Percentiles rank a stretch among this genome's conserved stretches.
phyloP scores from a whole-genome alignment of 2,329 filamentous ascomycete genomes.

The Aspergillus quadricinctus region DNA sequence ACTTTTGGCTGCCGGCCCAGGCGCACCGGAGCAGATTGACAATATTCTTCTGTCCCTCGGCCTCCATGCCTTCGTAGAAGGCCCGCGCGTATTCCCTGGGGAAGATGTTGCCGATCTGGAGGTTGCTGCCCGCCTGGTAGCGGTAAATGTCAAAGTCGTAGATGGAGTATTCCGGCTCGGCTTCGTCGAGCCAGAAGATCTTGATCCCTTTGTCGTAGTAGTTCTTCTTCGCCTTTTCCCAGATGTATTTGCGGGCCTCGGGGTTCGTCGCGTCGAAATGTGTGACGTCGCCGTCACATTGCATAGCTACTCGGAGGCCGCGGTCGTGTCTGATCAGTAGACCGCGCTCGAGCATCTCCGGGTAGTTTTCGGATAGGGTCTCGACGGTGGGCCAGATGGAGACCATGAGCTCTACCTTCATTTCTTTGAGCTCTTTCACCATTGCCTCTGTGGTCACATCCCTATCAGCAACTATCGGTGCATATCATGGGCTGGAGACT shows the following conservation, averaged over 20 bases:
- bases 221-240: constrained; percentile 55
- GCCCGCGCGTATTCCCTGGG: constrained; percentile 55
- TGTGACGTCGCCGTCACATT: constrained; percentile 55
- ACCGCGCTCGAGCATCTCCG: constrained; percentile 59
- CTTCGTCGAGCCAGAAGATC: constrained; percentile 66
- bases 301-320: constrained; percentile 55
- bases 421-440: constrained; percentile 55
- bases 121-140: constrained; percentile 53
- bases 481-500: constrained; percentile 6
- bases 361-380: constrained; percentile 54
- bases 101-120: constrained; percentile 58
- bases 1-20: constrained; percentile 59
- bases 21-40: constrained; percentile 58
- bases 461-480: neutral
- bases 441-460: constrained; percentile 48
- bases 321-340: constrained; percentile 58
- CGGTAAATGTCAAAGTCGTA: constrained; percentile 67
- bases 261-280: constrained; percentile 64
- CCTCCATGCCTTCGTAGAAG: constrained; percentile 57
- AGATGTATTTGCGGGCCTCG: constrained; percentile 54
- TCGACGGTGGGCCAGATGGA: constrained; percentile 67
- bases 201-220: constrained; percentile 61
- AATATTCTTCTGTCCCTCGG: constrained; percentile 51
- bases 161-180: constrained; percentile 60
- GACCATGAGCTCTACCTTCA: constrained; percentile 64